Evolutionary conservation across 225 moss, liverwort and hornwort genomes (phyloP), one percentile per base, ranked within the genome.

Genomic region (Antitrichia curtipendula): DNA sequence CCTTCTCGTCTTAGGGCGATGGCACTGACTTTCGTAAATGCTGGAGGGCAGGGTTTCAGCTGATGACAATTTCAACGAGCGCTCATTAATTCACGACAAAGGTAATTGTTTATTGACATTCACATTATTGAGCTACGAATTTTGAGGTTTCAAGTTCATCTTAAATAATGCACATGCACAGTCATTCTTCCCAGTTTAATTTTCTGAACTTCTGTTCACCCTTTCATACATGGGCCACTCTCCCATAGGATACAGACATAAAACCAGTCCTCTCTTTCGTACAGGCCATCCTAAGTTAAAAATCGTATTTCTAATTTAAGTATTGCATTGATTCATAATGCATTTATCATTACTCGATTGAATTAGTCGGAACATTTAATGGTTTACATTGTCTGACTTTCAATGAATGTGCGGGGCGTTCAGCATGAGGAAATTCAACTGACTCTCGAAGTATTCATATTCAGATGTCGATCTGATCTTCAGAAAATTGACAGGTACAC

Each of bases 11-110:
- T 47, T 78, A 58, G 84, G 45, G 63, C 72, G 64, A 69, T 84
- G 77, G 75, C 38, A 82, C 87, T 90, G 72, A 92, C 66, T 65
- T 80, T 45, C 78, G 82, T 60, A 82, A 75, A 72, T 86, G 76
- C 43, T 90, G 85, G 87, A 87, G 85, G 79, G 76, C 89, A 92
- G 89, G 88, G 88, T 92, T 88, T 92, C 82, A 82, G 88, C 88
- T 85, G 92, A 82, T 63, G 87, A 90, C 64, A 90, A 92, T 87
- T 90, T 87, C 88, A 87, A 92, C 64, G 86, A 87, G 85, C 81
- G 76, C 82, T 88, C 72, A 28, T 78, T 77, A 77, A 78, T 84
- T 72, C 78, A 90, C 59, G 78, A 90, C 78, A 59, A 88, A 89
- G 89, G 92, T 92, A 82, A 81, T 71, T 77, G 54, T 54, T 66